phyloP scores from a whole-genome alignment of 179 eudicot genomes.

The Carnegiea gigantea region DNA sequence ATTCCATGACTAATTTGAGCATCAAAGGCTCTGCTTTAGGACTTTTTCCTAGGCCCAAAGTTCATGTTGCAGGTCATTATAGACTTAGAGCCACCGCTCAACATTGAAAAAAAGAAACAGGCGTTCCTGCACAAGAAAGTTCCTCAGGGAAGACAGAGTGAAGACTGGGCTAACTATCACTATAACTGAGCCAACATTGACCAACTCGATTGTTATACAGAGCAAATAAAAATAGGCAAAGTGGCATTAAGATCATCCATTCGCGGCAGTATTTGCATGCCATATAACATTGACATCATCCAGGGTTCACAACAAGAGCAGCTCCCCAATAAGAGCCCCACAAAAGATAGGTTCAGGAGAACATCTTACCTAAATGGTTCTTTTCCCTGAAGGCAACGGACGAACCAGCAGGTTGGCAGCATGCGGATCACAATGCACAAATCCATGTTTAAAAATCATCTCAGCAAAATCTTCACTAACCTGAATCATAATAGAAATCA shows the following conservation, averaged over 20 bases:
- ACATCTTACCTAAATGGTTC: conserved; percentile 65
- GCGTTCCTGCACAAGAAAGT: too few species aligned
- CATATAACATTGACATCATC: not conserved
- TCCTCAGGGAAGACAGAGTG: too few species aligned
- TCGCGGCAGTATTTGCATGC: not conserved
- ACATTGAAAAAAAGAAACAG: too few species aligned
- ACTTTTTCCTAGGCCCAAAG: too few species aligned
- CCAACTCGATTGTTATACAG: too few species aligned
- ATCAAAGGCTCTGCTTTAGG: too few species aligned
- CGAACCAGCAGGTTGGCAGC: conserved; percentile 94
- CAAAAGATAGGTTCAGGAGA: not conserved
- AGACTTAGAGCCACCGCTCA: too few species aligned
- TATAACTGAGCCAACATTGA: too few species aligned
- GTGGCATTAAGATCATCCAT: not conserved
- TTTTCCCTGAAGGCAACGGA: conserved; percentile 61
- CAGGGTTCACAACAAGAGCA: not conserved
- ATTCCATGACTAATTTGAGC: too few species aligned
- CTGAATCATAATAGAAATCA: conserved; percentile 38
- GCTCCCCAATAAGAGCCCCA: not conserved
- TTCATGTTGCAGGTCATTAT: too few species aligned
- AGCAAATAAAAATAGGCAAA: too few species aligned
- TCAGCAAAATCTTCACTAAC: conserved; percentile 92
- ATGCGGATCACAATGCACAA: conserved; percentile 99
- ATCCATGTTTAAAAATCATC: conserved; percentile 97
- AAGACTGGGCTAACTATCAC: too few species aligned